Evolutionary conservation across 257 asterid genomes (phyloP).

Genomic region (Solanum habrochaites): DNA sequence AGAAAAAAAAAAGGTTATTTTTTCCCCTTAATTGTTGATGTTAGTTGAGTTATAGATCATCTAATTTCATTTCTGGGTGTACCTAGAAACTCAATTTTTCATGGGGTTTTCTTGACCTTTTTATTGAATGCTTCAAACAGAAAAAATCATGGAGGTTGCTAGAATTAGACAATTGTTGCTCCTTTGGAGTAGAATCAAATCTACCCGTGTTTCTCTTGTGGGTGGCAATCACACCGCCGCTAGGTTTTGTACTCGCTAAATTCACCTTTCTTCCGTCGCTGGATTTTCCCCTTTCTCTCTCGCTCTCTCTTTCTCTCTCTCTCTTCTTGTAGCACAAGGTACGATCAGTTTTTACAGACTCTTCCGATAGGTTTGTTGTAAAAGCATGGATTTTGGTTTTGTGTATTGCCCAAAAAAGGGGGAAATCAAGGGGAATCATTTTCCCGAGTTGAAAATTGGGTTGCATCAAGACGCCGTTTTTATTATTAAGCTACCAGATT

Average conservation of each 20-base stretch:
- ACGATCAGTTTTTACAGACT: background rate
- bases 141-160: conserved; percentile 48
- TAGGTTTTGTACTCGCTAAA: conserved; percentile 74
- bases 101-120: background rate
- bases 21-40: background rate
- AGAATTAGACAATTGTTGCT: conserved; percentile 47
- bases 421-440: conserved; percentile 3
- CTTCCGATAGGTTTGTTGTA: background rate
- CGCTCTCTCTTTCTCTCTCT: conserved; percentile 7
- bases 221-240: conserved; percentile 91
- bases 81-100: background rate
- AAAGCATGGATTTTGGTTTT: conserved; percentile 21
- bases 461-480: conserved; percentile 27
- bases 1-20: background rate
- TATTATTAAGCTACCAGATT: conserved; percentile 44
- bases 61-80: background rate
- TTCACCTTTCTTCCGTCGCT: background rate
- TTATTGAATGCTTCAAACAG: background rate
- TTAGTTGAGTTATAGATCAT: conserved; percentile 9
- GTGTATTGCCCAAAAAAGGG: conserved; percentile 3
- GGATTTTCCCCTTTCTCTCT: background rate
- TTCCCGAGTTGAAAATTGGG: conserved; percentile 11
- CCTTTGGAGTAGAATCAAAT: conserved; percentile 37
- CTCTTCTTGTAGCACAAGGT: background rate
- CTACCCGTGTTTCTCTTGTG: conserved; percentile 48